These are phyloP conservation scores for Cichorium intybus DNA, from an alignment of 140 eudicot genomes.

Conservation along the genomic window DNA sequence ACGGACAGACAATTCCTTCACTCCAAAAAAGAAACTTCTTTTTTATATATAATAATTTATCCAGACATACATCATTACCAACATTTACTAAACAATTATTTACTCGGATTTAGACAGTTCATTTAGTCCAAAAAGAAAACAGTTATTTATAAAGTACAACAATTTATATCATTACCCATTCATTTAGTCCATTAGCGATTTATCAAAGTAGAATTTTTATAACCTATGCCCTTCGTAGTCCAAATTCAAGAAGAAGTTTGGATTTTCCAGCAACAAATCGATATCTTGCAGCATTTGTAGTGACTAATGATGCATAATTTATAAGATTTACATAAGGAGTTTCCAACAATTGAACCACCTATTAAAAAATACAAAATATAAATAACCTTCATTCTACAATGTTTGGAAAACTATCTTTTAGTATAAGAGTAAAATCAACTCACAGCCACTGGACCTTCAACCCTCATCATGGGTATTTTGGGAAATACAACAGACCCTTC, in stretches of 20 bases:
- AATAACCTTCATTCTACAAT: not conserved
- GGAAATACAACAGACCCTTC: conserved; percentile 91
- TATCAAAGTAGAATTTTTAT: not conserved
- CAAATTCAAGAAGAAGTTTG: conserved; percentile 86
- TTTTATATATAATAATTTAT: too few relatives aligned
- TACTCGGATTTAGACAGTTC: too few relatives aligned
- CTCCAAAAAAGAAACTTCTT: too few relatives aligned
- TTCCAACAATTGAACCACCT: conserved; percentile 93
- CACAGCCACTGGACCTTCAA: conserved; percentile 93
- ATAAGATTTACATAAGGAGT: conserved; percentile 88
- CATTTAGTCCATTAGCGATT: not conserved
- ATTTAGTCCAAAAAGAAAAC: too few relatives aligned
- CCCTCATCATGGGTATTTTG: conserved; percentile 80
- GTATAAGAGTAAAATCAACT: conserved; percentile 29
- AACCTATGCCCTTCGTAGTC: conserved; percentile 93
- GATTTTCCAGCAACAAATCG: conserved; percentile 95
- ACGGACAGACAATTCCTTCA: too few relatives aligned
- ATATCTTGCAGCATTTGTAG: conserved; percentile 95
- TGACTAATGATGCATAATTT: conserved; percentile 82
- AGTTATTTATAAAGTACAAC: too few relatives aligned
- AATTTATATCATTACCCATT: too few relatives aligned
- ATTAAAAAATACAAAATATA: conserved; percentile 10
- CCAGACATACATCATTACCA: too few relatives aligned
- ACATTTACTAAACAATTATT: too few relatives aligned
- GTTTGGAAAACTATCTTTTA: not conserved